These are phyloP conservation scores for Chaetomium globosum DNA, from an alignment of 2,329 filamentous ascomycete species.

Conservation along the genomic window DNA sequence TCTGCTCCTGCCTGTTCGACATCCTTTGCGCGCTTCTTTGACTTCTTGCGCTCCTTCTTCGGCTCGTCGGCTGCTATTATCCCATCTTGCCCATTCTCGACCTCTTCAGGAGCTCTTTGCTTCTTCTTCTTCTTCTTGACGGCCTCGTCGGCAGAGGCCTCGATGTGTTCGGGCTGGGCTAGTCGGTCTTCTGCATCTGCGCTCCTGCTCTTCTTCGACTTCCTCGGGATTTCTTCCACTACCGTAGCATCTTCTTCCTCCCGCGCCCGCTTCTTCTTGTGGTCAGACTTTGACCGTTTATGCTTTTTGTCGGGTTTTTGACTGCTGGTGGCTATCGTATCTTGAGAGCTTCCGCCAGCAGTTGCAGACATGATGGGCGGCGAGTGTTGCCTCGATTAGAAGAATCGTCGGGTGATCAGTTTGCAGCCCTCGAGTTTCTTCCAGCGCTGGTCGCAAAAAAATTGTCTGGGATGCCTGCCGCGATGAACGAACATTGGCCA, in stretches of 20 bases:
- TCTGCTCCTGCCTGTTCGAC: constrained; percentile 22
- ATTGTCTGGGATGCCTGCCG: constrained; percentile 32
- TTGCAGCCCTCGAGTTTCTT: constrained; percentile 2
- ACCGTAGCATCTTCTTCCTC: constrained; percentile 47
- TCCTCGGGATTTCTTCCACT: constrained; percentile 52
- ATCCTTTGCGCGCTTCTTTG: constrained; percentile 40
- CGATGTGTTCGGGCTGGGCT: neutral
- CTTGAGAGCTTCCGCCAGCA: constrained; percentile 21
- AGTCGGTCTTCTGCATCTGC: constrained; percentile 19
- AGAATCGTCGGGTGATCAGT: constrained; percentile 14
- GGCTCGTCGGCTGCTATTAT: constrained; percentile 38
- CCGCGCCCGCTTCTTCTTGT: constrained; percentile 50
- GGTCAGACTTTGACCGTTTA: constrained; percentile 35
- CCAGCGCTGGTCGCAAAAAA: constrained; percentile 30
- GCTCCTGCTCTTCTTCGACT: constrained; percentile 48
- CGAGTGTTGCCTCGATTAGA: neutral
- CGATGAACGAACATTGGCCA: constrained; percentile 14
- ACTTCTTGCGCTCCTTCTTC: constrained; percentile 46
- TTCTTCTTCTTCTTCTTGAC: constrained; percentile 35
- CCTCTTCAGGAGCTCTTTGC: constrained; percentile 24
- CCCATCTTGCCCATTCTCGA: constrained; percentile 19
- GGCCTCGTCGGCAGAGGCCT: neutral
- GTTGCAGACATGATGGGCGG: constrained; percentile 33
- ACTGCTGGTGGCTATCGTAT: constrained; percentile 20
- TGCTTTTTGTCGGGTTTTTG: constrained; percentile 46